Percentiles rank a stretch among this genome's conserved stretches.
phyloP scores from a whole-genome alignment of 352 stramenopile species.

The Phytophthora crassamura region DNA sequence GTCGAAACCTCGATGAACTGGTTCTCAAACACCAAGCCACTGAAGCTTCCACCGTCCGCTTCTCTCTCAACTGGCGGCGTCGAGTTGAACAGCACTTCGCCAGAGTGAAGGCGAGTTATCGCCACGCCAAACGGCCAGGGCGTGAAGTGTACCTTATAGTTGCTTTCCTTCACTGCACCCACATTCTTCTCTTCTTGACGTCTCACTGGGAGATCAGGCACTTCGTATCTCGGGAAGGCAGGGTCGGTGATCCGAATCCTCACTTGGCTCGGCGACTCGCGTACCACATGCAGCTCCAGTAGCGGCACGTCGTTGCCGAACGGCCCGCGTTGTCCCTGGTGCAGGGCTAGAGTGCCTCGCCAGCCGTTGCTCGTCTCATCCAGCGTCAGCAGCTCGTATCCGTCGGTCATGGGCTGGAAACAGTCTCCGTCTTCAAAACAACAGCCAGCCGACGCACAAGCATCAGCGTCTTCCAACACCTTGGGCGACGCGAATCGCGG shows the following conservation, averaged over 20 bases:
- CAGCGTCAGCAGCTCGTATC: constrained; percentile 74
- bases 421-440: constrained; percentile 73
- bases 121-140: constrained; percentile 75
- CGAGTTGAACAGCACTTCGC: constrained; percentile 87
- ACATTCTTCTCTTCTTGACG: constrained; percentile 9
- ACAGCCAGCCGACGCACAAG: constrained; percentile 66
- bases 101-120: constrained; percentile 57
- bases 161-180: not conserved
- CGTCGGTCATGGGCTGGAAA: constrained; percentile 74
- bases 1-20: constrained; percentile 90
- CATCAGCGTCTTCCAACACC: constrained; percentile 36
- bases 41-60: constrained; percentile 43
- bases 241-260: constrained; percentile 87
- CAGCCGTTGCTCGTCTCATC: constrained; percentile 61
- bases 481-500: constrained; percentile 53
- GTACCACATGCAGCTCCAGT: constrained; percentile 69
- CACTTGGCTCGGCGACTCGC: constrained; percentile 52
- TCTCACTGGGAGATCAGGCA: constrained; percentile 44
- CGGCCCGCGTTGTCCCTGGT: constrained; percentile 50
- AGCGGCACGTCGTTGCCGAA: constrained; percentile 82
- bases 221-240: constrained; percentile 75
- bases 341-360: constrained; percentile 60
- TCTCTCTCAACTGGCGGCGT: constrained; percentile 57
- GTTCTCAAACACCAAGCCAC: constrained; percentile 82
- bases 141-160: constrained; percentile 72